A percentile compares a stretch with the other conserved stretches of the same genome.
phyloP scores from a whole-genome alignment of 2,329 filamentous ascomycete genomes.

The Calonectria montana region DNA sequence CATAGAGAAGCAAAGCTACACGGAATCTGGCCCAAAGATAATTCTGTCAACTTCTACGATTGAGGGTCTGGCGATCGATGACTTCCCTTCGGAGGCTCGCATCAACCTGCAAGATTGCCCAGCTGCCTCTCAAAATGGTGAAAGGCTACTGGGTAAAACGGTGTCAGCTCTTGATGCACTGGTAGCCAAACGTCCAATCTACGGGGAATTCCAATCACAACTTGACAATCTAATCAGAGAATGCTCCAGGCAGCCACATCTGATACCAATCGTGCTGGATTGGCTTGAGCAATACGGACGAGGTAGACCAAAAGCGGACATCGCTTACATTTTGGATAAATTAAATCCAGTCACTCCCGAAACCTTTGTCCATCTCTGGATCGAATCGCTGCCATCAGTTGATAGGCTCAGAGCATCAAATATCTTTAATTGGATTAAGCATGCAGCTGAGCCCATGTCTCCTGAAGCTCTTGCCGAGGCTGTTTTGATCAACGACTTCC shows the following conservation, averaged over 20 bases:
- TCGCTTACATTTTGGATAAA: neutral
- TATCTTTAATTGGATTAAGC: neutral
- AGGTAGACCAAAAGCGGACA: neutral
- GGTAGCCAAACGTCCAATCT: neutral
- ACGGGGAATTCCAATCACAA: neutral
- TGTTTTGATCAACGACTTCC: neutral
- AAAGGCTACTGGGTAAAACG: neutral
- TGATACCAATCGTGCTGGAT: neutral
- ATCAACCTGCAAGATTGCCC: neutral
- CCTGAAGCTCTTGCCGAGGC: neutral
- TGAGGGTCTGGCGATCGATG: neutral
- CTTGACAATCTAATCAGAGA: neutral
- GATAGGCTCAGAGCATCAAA: neutral
- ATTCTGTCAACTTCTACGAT: neutral
- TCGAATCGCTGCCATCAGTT: neutral
- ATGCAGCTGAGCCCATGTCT: neutral
- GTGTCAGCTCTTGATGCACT: neutral
- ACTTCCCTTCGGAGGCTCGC: neutral
- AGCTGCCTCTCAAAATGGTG: neutral
- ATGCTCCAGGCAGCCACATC: neutral
- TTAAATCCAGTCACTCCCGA: neutral
- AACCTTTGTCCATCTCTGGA: neutral
- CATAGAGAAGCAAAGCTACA: neutral
- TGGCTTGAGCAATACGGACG: neutral
- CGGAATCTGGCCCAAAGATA: neutral